Conservation (phyloP, 2,329 filamentous ascomycete species). For the Coniosporium tulheliwenetii region DNA sequence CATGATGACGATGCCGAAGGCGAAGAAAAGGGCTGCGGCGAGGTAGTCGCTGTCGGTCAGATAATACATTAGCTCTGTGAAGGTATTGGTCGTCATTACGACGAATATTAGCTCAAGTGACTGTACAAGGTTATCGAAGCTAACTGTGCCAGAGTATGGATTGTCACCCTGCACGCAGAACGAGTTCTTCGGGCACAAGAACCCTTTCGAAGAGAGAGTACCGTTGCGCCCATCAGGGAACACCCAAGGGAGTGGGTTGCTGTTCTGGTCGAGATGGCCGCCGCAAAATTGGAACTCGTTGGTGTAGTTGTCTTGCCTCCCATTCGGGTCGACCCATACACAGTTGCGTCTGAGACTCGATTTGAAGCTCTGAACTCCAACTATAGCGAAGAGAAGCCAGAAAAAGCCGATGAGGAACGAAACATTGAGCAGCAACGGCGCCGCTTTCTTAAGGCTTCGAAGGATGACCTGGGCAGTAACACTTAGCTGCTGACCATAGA, state of each 20-base stretch:
- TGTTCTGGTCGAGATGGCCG: conserved; percentile 52
- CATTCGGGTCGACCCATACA: conserved; percentile 34
- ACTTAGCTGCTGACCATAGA: no score
- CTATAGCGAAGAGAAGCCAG: conserved; percentile 92
- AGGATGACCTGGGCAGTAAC: conserved; percentile 56
- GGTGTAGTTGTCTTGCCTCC: conserved; percentile 6
- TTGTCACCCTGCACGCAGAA: conserved; percentile 65
- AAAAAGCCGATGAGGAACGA: conserved; percentile 93
- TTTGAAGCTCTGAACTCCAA: conserved; percentile 86
- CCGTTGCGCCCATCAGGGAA: conserved; percentile 36
- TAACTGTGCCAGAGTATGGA: conserved; percentile 73
- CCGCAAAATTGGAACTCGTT: conserved; percentile 69
- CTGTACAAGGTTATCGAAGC: conserved; percentile 87
- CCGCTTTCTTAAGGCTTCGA: conserved; percentile 86
- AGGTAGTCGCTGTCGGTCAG: conserved; percentile 86
- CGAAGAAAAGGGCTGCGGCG: conserved; percentile 63
- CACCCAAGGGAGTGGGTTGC: conserved; percentile 51
- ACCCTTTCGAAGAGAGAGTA: conserved; percentile 55
- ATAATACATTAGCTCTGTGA: conserved; percentile 86
- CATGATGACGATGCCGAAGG: conserved; percentile 67
- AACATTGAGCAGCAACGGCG: conserved; percentile 79
- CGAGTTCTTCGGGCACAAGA: conserved; percentile 71
- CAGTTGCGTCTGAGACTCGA: conserved; percentile 33
- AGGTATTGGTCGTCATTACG: conserved; percentile 97
- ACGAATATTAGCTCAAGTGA: conserved; percentile 92